These are phyloP conservation scores for Penstemon davidsonii DNA, from an alignment of 257 asterid genomes.

Conservation along the genomic window DNA sequence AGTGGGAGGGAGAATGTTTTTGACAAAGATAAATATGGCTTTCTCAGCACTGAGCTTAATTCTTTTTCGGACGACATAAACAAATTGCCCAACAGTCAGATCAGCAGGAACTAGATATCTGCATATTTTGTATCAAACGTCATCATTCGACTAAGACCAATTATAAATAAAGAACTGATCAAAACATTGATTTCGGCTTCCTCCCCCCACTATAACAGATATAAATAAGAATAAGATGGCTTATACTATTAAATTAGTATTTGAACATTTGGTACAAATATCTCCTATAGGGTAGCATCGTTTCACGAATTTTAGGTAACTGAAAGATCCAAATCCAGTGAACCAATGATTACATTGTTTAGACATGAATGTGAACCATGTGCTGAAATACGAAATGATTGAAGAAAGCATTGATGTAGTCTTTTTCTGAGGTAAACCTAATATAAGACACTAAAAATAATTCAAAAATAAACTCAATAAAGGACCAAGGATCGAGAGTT, in stretches of 20 bases:
- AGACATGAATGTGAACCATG: background rate
- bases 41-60: slow-evolving; percentile 98
- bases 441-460: background rate
- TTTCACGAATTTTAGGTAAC: background rate
- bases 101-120: slow-evolving; percentile 99
- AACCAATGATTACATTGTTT: background rate
- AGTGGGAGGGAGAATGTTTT: slow-evolving; percentile 91
- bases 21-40: slow-evolving; percentile 95
- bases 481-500: background rate
- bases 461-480: background rate
- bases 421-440: background rate
- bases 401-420: background rate
- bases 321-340: background rate
- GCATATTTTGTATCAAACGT: slow-evolving; percentile 25
- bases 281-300: slow-evolving; percentile 7
- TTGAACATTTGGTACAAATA: background rate
- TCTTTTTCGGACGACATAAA: slow-evolving; percentile 96
- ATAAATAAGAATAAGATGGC: background rate
- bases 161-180: background rate
- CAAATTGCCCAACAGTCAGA: slow-evolving; percentile 95
- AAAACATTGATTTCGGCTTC: background rate
- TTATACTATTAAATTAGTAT: background rate
- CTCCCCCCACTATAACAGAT: background rate
- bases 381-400: background rate
- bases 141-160: background rate